A percentile compares a stretch with the other conserved stretches of the same genome.
These are phyloP conservation scores for Corymbia calophylla DNA, from an alignment of 441 rosid genomes.

Conservation along the genomic window DNA sequence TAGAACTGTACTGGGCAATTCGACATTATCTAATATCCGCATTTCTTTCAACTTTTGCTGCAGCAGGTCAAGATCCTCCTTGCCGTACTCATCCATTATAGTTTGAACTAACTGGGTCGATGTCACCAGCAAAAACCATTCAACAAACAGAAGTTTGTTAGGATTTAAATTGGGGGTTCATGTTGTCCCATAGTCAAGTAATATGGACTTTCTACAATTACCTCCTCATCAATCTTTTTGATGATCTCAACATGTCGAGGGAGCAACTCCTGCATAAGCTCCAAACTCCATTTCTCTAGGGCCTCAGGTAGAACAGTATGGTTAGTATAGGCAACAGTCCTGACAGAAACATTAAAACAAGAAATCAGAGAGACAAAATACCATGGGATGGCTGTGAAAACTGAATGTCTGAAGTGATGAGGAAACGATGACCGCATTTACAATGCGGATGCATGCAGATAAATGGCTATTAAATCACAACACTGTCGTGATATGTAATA, in stretches of 20 bases:
- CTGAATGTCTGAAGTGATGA: not conserved
- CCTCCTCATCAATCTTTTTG: not conserved
- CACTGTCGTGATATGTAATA: not conserved
- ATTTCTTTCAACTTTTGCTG: slow-evolving; percentile 66
- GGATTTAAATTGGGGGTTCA: not conserved
- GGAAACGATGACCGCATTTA: not conserved
- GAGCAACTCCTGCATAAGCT: slow-evolving; percentile 38
- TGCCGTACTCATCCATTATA: slow-evolving; percentile 67
- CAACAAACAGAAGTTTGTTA: not conserved
- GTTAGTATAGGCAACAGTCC: slow-evolving; percentile 28
- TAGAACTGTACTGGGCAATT: slow-evolving; percentile 61
- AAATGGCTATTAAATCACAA: not conserved
- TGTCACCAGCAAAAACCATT: not conserved
- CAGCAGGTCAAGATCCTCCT: slow-evolving; percentile 46
- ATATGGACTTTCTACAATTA: not conserved
- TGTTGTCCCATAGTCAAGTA: not conserved
- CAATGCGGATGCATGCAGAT: not conserved
- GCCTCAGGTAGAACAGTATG: slow-evolving; percentile 43
- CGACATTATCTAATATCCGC: slow-evolving; percentile 89
- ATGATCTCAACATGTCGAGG: slow-evolving; percentile 52
- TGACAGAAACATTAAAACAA: not conserved
- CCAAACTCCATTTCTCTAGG: slow-evolving; percentile 44
- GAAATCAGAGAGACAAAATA: not conserved
- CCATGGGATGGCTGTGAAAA: not conserved
- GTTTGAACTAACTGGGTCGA: slow-evolving; percentile 49